phyloP scores from a whole-genome alignment of 495 filamentous ascomycete species.

The Bathelium albidoporum region DNA sequence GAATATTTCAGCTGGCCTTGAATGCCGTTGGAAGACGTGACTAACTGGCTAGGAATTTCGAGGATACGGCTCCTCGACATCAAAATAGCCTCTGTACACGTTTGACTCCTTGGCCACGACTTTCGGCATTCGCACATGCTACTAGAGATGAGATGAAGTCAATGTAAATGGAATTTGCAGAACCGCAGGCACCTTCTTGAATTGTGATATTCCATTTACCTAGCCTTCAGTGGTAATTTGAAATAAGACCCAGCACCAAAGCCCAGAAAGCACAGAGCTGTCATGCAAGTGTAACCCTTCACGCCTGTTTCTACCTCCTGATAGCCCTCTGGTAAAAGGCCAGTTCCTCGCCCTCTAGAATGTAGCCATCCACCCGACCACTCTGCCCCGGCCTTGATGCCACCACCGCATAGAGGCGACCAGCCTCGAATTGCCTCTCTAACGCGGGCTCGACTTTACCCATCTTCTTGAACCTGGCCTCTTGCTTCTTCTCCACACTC shows the following conservation, averaged over 20 bases:
- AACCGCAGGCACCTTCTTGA: no score
- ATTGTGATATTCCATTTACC: neutral
- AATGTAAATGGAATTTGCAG: no score
- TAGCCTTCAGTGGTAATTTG: neutral
- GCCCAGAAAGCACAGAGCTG: neutral
- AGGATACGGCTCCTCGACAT: no score
- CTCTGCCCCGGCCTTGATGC: conserved; percentile 90
- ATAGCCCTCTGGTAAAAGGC: conserved; percentile 98
- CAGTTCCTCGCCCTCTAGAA: conserved; percentile 97
- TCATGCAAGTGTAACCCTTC: neutral
- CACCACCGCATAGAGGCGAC: conserved; percentile 88
- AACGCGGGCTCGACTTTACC: conserved; percentile 90
- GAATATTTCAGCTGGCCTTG: no score
- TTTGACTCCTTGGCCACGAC: no score
- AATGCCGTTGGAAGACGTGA: no score
- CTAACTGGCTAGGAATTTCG: no score
- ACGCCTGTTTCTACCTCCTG: conserved; percentile 67
- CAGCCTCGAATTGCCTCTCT: conserved; percentile 98
- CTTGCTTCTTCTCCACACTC: conserved; percentile 90
- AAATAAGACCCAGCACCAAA: neutral
- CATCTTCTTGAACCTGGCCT: conserved; percentile 58
- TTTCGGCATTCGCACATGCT: no score
- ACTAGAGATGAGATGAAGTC: no score
- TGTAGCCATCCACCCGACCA: conserved; percentile 91
- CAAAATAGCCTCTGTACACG: no score